Evolutionary conservation across 192 early-diverging fungal genomes (phyloP), one percentile per base, ranked within the genome.

Genomic region (Coemansia sp.): DNA sequence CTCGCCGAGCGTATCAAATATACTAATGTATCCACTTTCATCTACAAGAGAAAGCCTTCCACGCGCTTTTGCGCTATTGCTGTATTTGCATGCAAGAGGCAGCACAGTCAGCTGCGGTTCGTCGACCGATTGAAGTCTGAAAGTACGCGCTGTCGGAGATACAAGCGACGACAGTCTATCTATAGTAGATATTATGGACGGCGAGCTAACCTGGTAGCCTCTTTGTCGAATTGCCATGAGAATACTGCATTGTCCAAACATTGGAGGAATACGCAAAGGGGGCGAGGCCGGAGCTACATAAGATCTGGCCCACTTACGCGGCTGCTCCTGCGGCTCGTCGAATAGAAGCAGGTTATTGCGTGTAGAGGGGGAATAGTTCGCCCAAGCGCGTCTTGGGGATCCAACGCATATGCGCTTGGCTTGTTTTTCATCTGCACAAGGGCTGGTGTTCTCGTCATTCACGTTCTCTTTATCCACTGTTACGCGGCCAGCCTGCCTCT

Each of bases 21-120:
- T 26, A 41, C 79, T 73, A 16, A 82, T 42, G 45, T 32, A 37
- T 3, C 79, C 79, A 15, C 65, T 63, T 37, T 82, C 79, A 42
- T 82, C 79, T 1, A 74, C 79, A 45, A 82, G 67, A 32, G 79
- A 70, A 42, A 82, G 65, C 61, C 21, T 67, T 26, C 57, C 65
- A 0, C 23, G 42, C 58, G 41, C 26, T 15, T 64, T 61, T 44
- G 37, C 18, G 16, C 19, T 26, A 38, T 58, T 71, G 57, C 70
- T 66, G 59, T 82, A 82, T 23, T 72, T 76, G 59, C 79, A 82
- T 5, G 79, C 74, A 49, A 82, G 56, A 6, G 79, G 79, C 50
- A 82, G 61, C 19, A 54, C 60, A 10, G 45, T 48, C 11, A 47
- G 12, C 21, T 69, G 70, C 11, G 69, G 15, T 45, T 77, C 70